These are phyloP conservation scores for Marsdenia floribunda DNA, from an alignment of 257 asterid genomes.

Conservation along the genomic window DNA sequence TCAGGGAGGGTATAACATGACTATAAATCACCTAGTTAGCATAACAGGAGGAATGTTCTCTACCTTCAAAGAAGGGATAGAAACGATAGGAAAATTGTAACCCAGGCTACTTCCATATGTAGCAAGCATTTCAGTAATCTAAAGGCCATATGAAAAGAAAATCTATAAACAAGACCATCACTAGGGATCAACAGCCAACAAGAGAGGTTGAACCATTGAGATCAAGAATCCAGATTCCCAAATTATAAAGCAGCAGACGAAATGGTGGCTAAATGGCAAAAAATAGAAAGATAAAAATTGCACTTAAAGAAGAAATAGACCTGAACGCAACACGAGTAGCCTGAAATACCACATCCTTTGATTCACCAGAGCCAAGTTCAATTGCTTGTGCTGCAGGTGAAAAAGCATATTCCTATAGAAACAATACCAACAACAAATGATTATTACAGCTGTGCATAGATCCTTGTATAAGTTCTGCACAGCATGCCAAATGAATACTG, in stretches of 20 bases:
- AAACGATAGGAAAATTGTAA: neutral
- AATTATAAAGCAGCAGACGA: neutral
- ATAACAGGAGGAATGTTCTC: neutral
- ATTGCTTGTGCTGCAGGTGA: slow-evolving; percentile 88
- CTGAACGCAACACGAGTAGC: slow-evolving; percentile 95
- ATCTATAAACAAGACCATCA: neutral
- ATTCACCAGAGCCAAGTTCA: slow-evolving; percentile 89
- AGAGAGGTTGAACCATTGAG: neutral
- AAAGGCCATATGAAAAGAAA: neutral
- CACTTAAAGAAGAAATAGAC: slow-evolving; percentile 24
- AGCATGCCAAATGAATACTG: neutral
- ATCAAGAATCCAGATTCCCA: neutral
- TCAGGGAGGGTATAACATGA: neutral
- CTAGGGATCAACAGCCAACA: slow-evolving; percentile 1
- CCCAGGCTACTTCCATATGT: neutral
- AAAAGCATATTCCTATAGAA: slow-evolving; percentile 82
- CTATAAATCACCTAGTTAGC: neutral
- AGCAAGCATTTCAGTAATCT: neutral
- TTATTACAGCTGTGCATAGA: neutral
- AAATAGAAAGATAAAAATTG: neutral
- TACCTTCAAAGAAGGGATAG: neutral
- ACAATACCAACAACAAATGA: slow-evolving; percentile 11
- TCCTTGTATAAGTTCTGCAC: neutral
- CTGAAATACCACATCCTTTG: slow-evolving; percentile 68
- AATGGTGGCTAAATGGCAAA: neutral